Base-by-base conservation (phyloP, 2,329 filamentous ascomycete genomes). In the Claviceps humidiphila region DNA sequence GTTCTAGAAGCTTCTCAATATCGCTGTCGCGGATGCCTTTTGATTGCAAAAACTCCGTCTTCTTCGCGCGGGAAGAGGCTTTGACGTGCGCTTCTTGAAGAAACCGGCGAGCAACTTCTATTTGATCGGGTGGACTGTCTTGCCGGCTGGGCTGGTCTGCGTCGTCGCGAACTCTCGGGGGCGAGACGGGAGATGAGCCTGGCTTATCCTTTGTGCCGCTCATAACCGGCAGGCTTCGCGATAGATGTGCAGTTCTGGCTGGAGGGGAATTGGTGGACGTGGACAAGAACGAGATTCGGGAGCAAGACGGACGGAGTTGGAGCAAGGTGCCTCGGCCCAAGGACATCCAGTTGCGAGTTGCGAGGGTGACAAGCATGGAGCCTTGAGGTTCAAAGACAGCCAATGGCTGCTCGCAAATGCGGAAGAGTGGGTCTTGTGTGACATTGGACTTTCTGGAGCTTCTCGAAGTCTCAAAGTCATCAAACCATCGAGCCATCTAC, bases 21-120 rank as follows among this genome's bases (percentile, higher is more conserved):
- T 91, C 81, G 37, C 76, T 73, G 4, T 77, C 70, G 3, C 69
- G 70, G 7, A 95, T 71, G 3, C 87, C 87, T 65, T 96, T 96
- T 49, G 79, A 80, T 61, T 82, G 76, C 1, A 96, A 71, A 59
- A 95, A 95, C 7, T 78, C 77, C 20, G 78, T 72, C 70, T 95
- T 95, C 67, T 81, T 83, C 52, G 87, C 84, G 45, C 75, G 74
- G 0, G 84, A 74, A 38, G 84, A 81, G 66, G 84, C 71, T 54
- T 77, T 80, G 53, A 95, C 86, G 20, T 76, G 74, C 7, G 86
- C 81, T 55, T 94, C 84, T 49, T 86, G 73, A 4, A 96, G 76
- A 63, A 95, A 96, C 51, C 74, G 78, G 44, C 77, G 75, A 30
- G 89, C 89, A 62, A 89, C 80, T 16, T 88, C 80, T 39, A 72